A percentile compares a stretch with the other conserved stretches of the same genome.
These are phyloP conservation scores for Trichoderma harzianum DNA, from an alignment of 2,329 filamentous ascomycete species.

Conservation along the genomic window DNA sequence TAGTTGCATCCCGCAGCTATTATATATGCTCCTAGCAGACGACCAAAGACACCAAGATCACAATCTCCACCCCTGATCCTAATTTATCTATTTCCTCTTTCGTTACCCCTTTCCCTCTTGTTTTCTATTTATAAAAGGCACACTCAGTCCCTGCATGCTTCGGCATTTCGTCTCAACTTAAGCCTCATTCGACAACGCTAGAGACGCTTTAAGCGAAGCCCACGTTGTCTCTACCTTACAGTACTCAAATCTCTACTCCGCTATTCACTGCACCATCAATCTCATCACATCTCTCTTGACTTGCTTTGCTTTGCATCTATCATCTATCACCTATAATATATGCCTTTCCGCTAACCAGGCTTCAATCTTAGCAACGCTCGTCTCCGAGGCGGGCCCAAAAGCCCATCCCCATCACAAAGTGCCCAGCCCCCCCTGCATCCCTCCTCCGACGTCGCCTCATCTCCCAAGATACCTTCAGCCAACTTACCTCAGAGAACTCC, in stretches of 20 bases:
- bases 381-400: slow-evolving; percentile 56
- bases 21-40: background rate
- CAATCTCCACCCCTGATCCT: slow-evolving; percentile 6
- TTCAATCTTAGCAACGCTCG: slow-evolving; percentile 49
- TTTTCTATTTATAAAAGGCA: slow-evolving; percentile 7
- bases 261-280: background rate
- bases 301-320: background rate
- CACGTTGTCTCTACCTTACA: background rate
- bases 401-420: slow-evolving; percentile 47
- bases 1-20: background rate
- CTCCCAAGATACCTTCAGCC: slow-evolving; percentile 35
- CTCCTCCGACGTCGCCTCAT: slow-evolving; percentile 38
- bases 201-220: background rate
- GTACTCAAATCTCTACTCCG: background rate
- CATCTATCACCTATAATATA: background rate
- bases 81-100: slow-evolving; percentile 4
- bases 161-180: slow-evolving; percentile 4
- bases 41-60: background rate
- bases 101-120: slow-evolving; percentile 4
- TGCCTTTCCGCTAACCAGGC: background rate
- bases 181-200: slow-evolving; percentile 2
- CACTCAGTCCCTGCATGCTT: background rate
- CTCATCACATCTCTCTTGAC: background rate
- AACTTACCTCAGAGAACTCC: slow-evolving; percentile 56
- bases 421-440: slow-evolving; percentile 39